Evolutionary conservation across 345 rosid genomes (phyloP), one percentile per base, ranked within the genome.

Genomic region (Cardamine occulta): DNA sequence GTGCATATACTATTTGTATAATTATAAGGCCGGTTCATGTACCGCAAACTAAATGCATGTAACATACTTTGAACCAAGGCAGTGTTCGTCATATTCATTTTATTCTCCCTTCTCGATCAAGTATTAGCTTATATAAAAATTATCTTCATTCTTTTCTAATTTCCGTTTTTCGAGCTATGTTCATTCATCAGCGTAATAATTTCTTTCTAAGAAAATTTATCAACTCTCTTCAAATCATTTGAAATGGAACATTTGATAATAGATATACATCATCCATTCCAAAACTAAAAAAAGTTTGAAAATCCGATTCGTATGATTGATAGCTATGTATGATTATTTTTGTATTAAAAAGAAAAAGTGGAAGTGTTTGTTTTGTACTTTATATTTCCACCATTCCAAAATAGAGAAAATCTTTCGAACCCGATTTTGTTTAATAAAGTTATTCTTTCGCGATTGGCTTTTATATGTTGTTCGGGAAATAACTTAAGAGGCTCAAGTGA

Each of bases 1-100:
- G 61, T 77, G 53, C 60, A 71, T 49, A 65, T 71, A 64, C 56
- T 62, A 54, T 45, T 53, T 44, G 66, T 40, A 44, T 44, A 63
- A 40, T 29, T 45, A 53, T 26, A 77, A 18, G 37, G 54, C 58
- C 11, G 76, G 70, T 77, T 77, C 80, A 71, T 77, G 80, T 70
- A 77, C 72, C 80, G 28, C 10, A 47, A 57, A 65, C 67, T 65
- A 77, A 47, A 71, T 77, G 61, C 68, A 64, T 64, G 31, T 14
- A 63, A 77, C 67, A 58, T 77, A 65, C 80, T 77, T 65, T 77
- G 80, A 77, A 77, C 63, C 80, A 71, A 77, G 72, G 80, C 62
- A 48, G 6, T 63, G 60, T 70, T 63, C 71, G 80, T 70, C 80
- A 56, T 26, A 77, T 58, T 70, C 76, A 29, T 63, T 70, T 56